A percentile compares a stretch with the other conserved stretches of the same genome.
Conservation (phyloP, 192 early-diverging fungal genomes). For the Geranomyces michiganensis region DNA sequence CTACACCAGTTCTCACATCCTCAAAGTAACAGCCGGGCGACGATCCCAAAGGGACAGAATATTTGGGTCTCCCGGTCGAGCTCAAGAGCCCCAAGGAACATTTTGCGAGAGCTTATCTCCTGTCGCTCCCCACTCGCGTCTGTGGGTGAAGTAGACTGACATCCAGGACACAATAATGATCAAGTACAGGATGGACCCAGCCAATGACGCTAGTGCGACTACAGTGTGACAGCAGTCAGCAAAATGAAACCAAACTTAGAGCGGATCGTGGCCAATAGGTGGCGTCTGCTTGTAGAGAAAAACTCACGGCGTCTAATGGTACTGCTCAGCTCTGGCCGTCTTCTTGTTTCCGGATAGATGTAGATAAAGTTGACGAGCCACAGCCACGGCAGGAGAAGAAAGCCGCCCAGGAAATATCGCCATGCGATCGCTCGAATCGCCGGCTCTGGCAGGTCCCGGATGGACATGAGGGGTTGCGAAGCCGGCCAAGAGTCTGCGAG, state of each 20-base stretch:
- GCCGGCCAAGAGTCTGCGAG: too few species aligned
- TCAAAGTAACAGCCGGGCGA: not conserved
- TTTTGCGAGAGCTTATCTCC: conserved; percentile 54
- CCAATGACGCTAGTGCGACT: conserved; percentile 62
- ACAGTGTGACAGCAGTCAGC: not conserved
- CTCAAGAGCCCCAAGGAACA: conserved; percentile 34
- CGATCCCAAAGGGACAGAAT: not conserved
- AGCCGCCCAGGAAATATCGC: conserved; percentile 58
- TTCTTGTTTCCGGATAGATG: conserved; percentile 56
- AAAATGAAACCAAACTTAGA: not conserved
- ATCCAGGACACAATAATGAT: conserved; percentile 61
- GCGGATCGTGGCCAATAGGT: not conserved
- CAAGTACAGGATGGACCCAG: conserved; percentile 52
- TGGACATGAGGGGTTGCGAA: not conserved
- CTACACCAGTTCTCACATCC: too few species aligned
- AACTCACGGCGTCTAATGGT: conserved; percentile 60
- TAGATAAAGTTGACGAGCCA: conserved; percentile 76
- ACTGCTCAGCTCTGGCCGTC: conserved; percentile 51
- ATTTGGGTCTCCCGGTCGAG: too few species aligned
- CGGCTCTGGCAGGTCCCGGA: conserved; percentile 53
- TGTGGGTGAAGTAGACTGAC: conserved; percentile 60
- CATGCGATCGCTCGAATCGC: conserved; percentile 63
- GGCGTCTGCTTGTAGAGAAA: not conserved
- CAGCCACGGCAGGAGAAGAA: conserved; percentile 58
- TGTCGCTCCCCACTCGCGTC: conserved; percentile 60